Evolutionary conservation across 176 grass and related monocot species (phyloP).

Genomic region (Echinochloa phyllopogon): DNA sequence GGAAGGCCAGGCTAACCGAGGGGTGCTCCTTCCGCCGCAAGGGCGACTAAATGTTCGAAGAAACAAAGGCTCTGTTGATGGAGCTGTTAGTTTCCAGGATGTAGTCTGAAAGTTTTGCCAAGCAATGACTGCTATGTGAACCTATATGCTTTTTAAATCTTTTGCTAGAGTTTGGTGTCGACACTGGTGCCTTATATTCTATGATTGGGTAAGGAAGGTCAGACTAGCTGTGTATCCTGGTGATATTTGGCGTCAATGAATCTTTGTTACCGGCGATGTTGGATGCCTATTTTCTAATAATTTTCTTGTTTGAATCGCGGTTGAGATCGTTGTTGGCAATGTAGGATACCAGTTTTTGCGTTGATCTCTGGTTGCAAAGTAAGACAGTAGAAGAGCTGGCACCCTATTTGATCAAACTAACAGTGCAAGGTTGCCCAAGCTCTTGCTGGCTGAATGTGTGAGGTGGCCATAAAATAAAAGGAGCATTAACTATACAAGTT

Average conservation of each 20-base stretch:
- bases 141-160: slow-evolving; percentile 21
- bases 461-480: too few species aligned
- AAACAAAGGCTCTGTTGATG: not conserved
- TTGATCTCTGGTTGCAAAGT: too few species aligned
- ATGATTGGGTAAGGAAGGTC: not conserved
- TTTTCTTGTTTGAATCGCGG: too few species aligned
- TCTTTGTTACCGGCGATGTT: not conserved
- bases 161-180: not conserved
- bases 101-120: slow-evolving; percentile 39
- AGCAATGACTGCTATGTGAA: slow-evolving; percentile 25
- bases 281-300: not conserved
- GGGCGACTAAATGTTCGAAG: slow-evolving; percentile 43
- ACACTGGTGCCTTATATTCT: not conserved
- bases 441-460: too few species aligned
- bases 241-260: not conserved
- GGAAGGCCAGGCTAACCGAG: slow-evolving; percentile 73
- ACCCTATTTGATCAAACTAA: too few species aligned
- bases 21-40: slow-evolving; percentile 90
- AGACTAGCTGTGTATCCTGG: not conserved
- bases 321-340: too few species aligned
- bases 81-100: slow-evolving; percentile 14
- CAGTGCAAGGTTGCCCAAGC: too few species aligned
- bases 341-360: too few species aligned
- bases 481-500: too few species aligned
- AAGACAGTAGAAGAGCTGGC: too few species aligned